phyloP scores from a whole-genome alignment of 129 eudicot species.

The Rutidosis leptorrhynchoides region DNA sequence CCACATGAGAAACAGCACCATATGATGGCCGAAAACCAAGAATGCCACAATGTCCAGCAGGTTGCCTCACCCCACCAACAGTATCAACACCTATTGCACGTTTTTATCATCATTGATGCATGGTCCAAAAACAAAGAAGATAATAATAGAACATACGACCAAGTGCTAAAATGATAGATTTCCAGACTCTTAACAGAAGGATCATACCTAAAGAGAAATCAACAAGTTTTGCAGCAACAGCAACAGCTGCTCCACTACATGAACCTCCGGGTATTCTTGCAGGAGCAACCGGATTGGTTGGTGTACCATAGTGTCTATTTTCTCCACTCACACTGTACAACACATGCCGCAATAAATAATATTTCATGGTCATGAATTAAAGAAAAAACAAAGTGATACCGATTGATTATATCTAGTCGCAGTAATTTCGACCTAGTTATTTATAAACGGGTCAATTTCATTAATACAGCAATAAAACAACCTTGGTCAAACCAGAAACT shows the following conservation, averaged over 20 bases:
- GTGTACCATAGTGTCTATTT: conserved; percentile 74
- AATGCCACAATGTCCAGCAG: conserved; percentile 81
- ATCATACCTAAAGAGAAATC: conserved; percentile 78
- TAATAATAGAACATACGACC: not conserved
- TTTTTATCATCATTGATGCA: conserved; percentile 14
- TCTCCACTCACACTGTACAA: conserved; percentile 78
- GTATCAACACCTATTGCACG: conserved; percentile 67
- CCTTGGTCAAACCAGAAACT: not conserved
- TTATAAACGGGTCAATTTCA: not conserved
- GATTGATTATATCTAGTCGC: not conserved
- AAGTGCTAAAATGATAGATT: not conserved
- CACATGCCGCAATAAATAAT: conserved; percentile 6
- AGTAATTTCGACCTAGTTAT: not conserved
- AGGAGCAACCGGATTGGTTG: conserved; percentile 75
- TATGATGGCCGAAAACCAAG: conserved; percentile 86
- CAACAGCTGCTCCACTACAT: conserved; percentile 96
- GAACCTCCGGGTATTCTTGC: conserved; percentile 88
- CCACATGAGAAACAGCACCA: conserved; percentile 63
- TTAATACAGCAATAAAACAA: not conserved
- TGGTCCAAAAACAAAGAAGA: not conserved
- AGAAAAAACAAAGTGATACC: not conserved
- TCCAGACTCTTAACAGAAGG: not conserved
- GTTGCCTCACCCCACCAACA: conserved; percentile 91
- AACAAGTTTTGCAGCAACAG: conserved; percentile 83
- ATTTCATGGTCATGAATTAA: not conserved